phyloP scores from a whole-genome alignment of 2,329 filamentous ascomycete genomes.

The Emergomyces orientalis region DNA sequence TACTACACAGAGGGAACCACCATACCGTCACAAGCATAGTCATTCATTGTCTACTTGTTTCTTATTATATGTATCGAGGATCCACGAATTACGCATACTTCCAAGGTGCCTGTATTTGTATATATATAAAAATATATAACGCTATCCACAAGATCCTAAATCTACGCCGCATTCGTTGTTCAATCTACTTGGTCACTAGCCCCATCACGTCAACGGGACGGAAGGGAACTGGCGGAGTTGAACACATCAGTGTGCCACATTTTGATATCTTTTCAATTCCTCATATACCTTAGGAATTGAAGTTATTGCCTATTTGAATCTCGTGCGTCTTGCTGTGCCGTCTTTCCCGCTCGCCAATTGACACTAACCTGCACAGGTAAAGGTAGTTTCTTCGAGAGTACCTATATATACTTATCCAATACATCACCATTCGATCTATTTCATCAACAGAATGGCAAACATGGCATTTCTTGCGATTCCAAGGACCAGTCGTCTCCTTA shows the following conservation, averaged over 20 bases:
- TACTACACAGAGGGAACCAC: neutral
- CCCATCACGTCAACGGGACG: neutral
- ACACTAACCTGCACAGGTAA: neutral
- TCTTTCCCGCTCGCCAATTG: neutral
- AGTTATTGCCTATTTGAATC: neutral
- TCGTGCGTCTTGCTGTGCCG: neutral
- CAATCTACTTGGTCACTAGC: neutral
- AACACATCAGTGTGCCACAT: neutral
- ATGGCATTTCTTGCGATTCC: slow-evolving; percentile 32
- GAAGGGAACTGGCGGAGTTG: neutral
- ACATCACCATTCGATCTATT: neutral
- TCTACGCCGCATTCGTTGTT: neutral
- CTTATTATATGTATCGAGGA: neutral
- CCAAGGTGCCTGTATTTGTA: no score
- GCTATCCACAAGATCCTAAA: neutral
- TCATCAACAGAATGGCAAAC: neutral
- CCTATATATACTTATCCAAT: neutral
- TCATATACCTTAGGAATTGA: neutral
- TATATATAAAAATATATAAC: neutral
- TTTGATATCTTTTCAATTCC: neutral
- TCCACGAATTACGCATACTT: slow-evolving; percentile 3
- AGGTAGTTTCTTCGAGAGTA: neutral
- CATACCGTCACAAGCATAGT: no score
- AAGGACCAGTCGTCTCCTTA: slow-evolving; percentile 16
- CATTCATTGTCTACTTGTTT: neutral